Evolutionary conservation across 257 asterid species (phyloP), one percentile per base, ranked within the genome.

Genomic region (Solanum appendiculatum): DNA sequence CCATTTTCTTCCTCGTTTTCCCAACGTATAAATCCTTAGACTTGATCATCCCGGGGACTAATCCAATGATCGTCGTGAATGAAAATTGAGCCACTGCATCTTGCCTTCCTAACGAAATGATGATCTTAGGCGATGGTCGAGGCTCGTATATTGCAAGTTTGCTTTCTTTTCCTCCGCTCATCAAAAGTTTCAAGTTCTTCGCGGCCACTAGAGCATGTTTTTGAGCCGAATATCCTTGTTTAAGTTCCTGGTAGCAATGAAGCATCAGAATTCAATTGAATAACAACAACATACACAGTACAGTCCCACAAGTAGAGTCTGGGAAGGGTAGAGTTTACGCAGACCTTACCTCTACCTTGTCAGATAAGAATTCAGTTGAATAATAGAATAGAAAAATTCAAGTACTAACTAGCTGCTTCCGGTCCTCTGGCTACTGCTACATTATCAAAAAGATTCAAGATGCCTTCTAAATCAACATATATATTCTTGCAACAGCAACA

Each of bases 71-170:
- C 20, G 98, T 94, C 27, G 98, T 92, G 92, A 91, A 91, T 4
- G 93, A 90, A 85, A 90, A 92, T 89, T 96, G 98, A 70, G 98
- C 98, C 33, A 94, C 96, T 23, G 96, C 98, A 86, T 96, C 98
- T 0, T 93, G 91, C 87, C 98, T 92, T n/a, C 98, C 98, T 84
- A 42, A 42, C 1, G 48, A 42, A 42, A 42, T 1, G 48, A 11
- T 42, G 48, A 42, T 42, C 48, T 93, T 94, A 5, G 83, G 51
- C 0, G 96, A 87, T 0, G 96, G 84, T 7, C 39, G 90, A 66
- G 96, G 91, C 91, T 96, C 93, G 91, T 94, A 95, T n/a, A 23
- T 92, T 21, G 86, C 92, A 98, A 94, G 89, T 89, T 94, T n/a
- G n/a, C n/a, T n/a, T n/a, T n/a, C n/a, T n/a, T n/a, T n/a, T n/a